A percentile compares a stretch with the other conserved stretches of the same genome.
These are phyloP conservation scores for Coemansia sp. DNA, from an alignment of 192 early-diverging fungal species.

Conservation along the genomic window DNA sequence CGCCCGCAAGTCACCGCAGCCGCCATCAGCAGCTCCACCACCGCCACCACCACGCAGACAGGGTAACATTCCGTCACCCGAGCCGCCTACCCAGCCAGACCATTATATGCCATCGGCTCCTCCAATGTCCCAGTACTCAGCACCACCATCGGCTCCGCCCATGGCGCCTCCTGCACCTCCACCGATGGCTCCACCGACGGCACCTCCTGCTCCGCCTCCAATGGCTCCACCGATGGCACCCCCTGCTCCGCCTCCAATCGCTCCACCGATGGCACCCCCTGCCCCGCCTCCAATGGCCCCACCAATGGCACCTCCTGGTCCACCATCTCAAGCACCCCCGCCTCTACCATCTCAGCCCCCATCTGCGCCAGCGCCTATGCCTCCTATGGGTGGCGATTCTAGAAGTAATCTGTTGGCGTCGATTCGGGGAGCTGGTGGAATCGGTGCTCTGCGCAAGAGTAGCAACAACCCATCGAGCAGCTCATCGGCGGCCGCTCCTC, in stretches of 20 bases:
- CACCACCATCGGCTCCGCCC: constrained; percentile 13
- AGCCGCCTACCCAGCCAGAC: constrained; percentile 3
- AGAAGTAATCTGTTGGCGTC: constrained; percentile 37
- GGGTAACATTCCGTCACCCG: constrained; percentile 8
- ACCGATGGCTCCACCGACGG: constrained; percentile 5
- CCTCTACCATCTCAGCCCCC: constrained; percentile 10
- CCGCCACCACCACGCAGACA: constrained; percentile 21
- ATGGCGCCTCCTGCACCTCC: neutral
- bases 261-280: constrained; percentile 12
- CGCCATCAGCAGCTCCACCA: constrained; percentile 14
- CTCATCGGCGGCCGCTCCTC: constrained; percentile 15
- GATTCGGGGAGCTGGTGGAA: constrained; percentile 42
- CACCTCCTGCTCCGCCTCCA: constrained; percentile 5
- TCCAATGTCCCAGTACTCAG: constrained; percentile 11
- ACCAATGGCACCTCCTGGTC: constrained; percentile 7
- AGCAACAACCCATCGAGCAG: constrained; percentile 21
- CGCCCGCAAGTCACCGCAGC: constrained; percentile 15
- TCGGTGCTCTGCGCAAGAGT: constrained; percentile 39
- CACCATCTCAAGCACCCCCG: constrained; percentile 3
- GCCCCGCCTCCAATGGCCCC: constrained; percentile 7
- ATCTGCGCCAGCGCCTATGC: constrained; percentile 1
- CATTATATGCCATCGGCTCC: constrained; percentile 14
- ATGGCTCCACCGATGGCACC: constrained; percentile 19
- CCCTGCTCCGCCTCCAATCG: constrained; percentile 9
- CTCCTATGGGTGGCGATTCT: constrained; percentile 23